Percentiles rank a stretch among this genome's conserved stretches.
phyloP scores from a whole-genome alignment of 805 yeast genomes.

The Wickerhamiella occidentalis region DNA sequence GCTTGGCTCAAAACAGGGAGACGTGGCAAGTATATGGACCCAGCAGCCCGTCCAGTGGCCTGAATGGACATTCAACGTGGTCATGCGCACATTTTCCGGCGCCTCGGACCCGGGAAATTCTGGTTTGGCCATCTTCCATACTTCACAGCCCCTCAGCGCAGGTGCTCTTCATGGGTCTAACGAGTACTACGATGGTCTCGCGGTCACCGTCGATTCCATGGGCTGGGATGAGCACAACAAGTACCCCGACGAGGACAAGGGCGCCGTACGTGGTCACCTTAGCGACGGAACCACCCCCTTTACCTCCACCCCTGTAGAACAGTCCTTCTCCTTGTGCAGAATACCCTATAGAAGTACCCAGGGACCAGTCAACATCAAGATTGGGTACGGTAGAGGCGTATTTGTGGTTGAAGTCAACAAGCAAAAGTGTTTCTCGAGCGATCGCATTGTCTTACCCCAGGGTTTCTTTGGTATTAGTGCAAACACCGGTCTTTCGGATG shows the following conservation, averaged over 20 bases:
- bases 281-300: constrained; percentile 29
- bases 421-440: constrained; percentile 28
- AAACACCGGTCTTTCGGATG: constrained; percentile 17
- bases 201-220: constrained; percentile 29
- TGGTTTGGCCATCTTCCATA: constrained; percentile 31
- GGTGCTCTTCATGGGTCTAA: constrained; percentile 31
- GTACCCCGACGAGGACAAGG: constrained; percentile 19
- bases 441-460: constrained; percentile 26
- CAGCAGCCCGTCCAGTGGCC: constrained; percentile 20
- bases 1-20: constrained; percentile 16
- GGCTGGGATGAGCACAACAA: constrained; percentile 20
- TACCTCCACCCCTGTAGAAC: constrained; percentile 20
- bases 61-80: constrained; percentile 29
- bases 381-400: constrained; percentile 26
- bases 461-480: constrained; percentile 30
- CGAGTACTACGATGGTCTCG: constrained; percentile 33
- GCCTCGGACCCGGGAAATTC: constrained; percentile 25
- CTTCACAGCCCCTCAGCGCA: constrained; percentile 19
- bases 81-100: constrained; percentile 24
- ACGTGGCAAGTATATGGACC: constrained; percentile 29
- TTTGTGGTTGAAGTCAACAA: constrained; percentile 30
- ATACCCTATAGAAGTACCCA: constrained; percentile 28
- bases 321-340: constrained; percentile 29
- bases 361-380: constrained; percentile 22
- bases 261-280: constrained; percentile 30